These are phyloP conservation scores for Apocynum venetum DNA, from an alignment of 257 asterid species.

Conservation along the genomic window DNA sequence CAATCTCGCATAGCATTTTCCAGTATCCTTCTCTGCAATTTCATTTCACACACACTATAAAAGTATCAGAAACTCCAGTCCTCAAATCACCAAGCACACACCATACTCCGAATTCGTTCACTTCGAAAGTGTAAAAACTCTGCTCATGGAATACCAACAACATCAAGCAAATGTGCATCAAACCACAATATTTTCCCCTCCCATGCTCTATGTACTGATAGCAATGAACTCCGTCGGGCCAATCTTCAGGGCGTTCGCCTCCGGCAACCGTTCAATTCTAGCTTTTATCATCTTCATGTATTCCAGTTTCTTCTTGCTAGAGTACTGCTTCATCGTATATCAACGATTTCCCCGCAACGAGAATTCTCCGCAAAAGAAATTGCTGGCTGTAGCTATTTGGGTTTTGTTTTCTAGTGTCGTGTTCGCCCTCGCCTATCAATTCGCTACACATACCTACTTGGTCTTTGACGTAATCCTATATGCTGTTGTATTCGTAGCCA, in stretches of 20 bases:
- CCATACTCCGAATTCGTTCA: neutral
- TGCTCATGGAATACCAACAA: neutral
- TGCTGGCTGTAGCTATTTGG: constrained; percentile 17
- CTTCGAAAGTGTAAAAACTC: neutral
- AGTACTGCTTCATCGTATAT: constrained; percentile 7
- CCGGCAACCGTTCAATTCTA: constrained; percentile 8
- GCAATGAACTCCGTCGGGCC: constrained; percentile 5
- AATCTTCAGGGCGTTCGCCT: constrained; percentile 11
- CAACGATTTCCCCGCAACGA: neutral
- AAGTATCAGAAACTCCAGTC: neutral
- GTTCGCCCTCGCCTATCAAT: constrained; percentile 10
- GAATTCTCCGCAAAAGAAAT: constrained; percentile 10
- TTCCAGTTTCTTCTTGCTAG: constrained; percentile 10
- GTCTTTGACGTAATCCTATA: neutral
- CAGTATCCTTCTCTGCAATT: neutral
- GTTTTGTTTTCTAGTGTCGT: constrained; percentile 7
- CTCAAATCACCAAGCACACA: neutral
- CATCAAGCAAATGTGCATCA: neutral
- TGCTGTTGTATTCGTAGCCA: constrained; percentile 3
- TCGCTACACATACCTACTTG: neutral
- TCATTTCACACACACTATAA: neutral
- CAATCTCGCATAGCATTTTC: neutral
- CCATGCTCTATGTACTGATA: constrained; percentile 8
- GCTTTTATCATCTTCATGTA: constrained; percentile 8
- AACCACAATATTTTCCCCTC: neutral